These are phyloP conservation scores for Polymyxa betae DNA, from an alignment of 208 protist genomes.

Conservation along the genomic window DNA sequence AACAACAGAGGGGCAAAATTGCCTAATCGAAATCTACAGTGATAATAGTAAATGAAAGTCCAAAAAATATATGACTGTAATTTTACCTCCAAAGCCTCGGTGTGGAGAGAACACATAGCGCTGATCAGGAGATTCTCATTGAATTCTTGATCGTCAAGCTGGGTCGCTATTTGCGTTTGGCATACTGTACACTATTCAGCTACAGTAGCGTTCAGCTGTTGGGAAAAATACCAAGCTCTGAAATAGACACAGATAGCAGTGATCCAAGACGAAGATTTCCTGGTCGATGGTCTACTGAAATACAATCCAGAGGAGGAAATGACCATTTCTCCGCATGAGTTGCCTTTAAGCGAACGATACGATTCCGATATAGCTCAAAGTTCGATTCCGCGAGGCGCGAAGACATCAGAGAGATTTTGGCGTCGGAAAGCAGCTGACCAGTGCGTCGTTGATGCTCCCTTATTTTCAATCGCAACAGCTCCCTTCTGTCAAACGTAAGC, in stretches of 20 bases:
- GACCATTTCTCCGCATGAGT: background rate
- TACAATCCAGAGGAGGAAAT: background rate
- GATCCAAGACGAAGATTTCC: slow-evolving; percentile 7
- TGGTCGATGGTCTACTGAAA: background rate
- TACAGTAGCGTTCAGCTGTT: background rate
- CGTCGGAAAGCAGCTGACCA: background rate
- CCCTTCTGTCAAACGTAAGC: background rate
- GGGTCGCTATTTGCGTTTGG: background rate
- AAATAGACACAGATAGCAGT: background rate
- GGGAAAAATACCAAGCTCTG: background rate
- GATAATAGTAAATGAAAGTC: background rate
- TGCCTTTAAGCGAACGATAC: background rate
- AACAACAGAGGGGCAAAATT: background rate
- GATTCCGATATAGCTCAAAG: background rate
- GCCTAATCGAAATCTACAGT: background rate
- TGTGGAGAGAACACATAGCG: background rate
- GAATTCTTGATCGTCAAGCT: background rate
- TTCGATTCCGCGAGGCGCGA: slow-evolving; percentile 25
- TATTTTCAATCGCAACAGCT: slow-evolving; percentile 36
- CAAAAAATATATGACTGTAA: background rate
- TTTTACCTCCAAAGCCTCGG: background rate
- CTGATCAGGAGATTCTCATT: background rate
- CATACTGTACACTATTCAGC: background rate
- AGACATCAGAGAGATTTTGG: background rate
- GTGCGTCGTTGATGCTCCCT: slow-evolving; percentile 30